Evolutionary conservation across 202 grass and related monocot species (phyloP).

Genomic region (Bolboschoenoplectus hybrid): DNA sequence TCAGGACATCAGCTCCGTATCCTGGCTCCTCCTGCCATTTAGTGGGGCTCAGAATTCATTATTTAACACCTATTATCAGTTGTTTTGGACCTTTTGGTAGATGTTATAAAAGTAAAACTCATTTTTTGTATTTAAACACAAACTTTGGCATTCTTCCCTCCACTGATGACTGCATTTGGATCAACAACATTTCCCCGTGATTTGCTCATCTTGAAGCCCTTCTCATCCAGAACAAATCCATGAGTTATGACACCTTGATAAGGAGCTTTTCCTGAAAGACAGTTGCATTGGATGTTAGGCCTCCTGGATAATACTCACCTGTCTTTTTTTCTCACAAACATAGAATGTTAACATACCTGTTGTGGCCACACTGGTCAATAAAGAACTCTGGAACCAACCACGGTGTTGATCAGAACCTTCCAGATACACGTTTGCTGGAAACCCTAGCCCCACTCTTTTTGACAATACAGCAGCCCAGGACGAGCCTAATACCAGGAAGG

Average conservation of each 20-base stretch:
- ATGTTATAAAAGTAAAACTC: slow-evolving; percentile 41
- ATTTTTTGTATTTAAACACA: slow-evolving; percentile 38
- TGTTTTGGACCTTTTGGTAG: slow-evolving; percentile 22
- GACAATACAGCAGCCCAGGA: slow-evolving; percentile 94
- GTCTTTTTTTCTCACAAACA: background rate
- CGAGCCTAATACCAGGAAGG: slow-evolving; percentile 60
- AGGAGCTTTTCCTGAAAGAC: slow-evolving; percentile 79
- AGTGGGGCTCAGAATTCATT: slow-evolving; percentile 4
- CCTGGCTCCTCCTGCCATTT: slow-evolving; percentile 74
- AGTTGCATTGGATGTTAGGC: slow-evolving; percentile 16
- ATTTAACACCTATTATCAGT: slow-evolving; percentile 23
- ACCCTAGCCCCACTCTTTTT: slow-evolving; percentile 71
- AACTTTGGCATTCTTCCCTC: slow-evolving; percentile 86
- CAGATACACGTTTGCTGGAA: slow-evolving; percentile 93
- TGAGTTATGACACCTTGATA: slow-evolving; percentile 94
- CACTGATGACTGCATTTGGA: slow-evolving; percentile 76
- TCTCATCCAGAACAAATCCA: slow-evolving; percentile 89
- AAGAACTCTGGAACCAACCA: slow-evolving; percentile 98
- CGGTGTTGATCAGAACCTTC: slow-evolving; percentile 98
- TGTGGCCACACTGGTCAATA: slow-evolving; percentile 90
- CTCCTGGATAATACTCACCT: slow-evolving; percentile 16
- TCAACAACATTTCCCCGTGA: slow-evolving; percentile 90
- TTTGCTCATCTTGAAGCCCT: slow-evolving; percentile 99
- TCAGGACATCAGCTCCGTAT: slow-evolving; percentile 94
- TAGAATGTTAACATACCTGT: slow-evolving; percentile 58